Evolutionary conservation across 176 grass and related monocot genomes (phyloP).

Genomic region (Lolium rigidum): DNA sequence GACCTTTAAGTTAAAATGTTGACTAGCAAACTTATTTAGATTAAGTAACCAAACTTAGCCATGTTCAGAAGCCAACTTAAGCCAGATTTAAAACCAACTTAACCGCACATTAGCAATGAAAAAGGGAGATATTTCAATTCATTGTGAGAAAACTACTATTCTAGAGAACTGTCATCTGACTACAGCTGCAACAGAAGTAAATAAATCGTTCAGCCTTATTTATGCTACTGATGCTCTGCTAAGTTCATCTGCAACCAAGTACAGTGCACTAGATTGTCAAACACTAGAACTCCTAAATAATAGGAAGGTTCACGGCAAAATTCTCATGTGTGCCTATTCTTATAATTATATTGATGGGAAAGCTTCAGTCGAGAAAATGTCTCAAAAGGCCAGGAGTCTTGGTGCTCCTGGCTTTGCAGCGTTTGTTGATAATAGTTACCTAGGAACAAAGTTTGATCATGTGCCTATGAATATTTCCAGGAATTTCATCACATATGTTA

Average conservation of each 20-base stretch:
- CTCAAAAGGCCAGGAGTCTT: constrained; percentile 78
- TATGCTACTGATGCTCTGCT: constrained; percentile 84
- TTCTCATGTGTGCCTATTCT: constrained; percentile 94
- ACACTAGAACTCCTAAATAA: constrained; percentile 91
- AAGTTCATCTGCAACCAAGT: constrained; percentile 79
- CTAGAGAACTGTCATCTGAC: constrained; percentile 3
- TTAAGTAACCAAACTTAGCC: too few relatives aligned
- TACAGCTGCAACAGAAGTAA: constrained; percentile 91
- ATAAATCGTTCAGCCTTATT: constrained; percentile 75
- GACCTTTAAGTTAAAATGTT: too few relatives aligned
- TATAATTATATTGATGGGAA: constrained; percentile 97
- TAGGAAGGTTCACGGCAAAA: constrained; percentile 80
- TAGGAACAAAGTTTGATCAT: constrained; percentile 96
- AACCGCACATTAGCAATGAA: too few relatives aligned
- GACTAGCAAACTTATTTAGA: too few relatives aligned
- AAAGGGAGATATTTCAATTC: too few relatives aligned
- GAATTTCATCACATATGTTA: constrained; percentile 85
- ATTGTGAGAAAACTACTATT: too few relatives aligned
- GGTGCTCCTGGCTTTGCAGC: constrained; percentile 90
- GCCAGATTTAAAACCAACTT: too few relatives aligned
- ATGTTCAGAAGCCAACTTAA: too few relatives aligned
- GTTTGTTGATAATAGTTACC: constrained; percentile 88
- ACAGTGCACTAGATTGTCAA: constrained; percentile 91
- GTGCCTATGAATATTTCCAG: constrained; percentile 92
- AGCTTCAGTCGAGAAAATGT: constrained; percentile 95